Conservation (phyloP, 352 stramenopile genomes). For the Poterioochromonas sp. region DNA sequence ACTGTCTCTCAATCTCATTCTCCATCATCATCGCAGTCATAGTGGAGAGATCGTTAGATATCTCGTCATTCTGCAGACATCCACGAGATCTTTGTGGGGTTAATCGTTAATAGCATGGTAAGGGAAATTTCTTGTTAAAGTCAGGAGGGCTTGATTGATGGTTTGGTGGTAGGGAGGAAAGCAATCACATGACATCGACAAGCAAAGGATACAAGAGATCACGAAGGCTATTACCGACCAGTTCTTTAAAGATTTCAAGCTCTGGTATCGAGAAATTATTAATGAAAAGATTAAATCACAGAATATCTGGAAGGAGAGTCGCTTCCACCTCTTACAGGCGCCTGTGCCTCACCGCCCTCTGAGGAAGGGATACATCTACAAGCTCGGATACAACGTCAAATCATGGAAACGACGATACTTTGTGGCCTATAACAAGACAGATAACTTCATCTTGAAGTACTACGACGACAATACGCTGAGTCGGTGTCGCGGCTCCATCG, state of each 20-base stretch:
- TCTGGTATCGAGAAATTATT: neutral
- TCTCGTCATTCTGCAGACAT: too few relatives aligned
- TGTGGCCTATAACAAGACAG: neutral
- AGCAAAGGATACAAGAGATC: neutral
- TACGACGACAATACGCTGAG: neutral
- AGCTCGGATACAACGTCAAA: neutral
- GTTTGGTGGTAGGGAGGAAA: too few relatives aligned
- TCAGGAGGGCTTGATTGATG: too few relatives aligned
- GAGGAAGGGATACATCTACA: neutral
- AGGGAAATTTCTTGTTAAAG: too few relatives aligned
- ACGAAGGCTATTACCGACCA: neutral
- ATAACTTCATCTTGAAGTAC: slow-evolving; percentile 22
- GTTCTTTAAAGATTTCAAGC: neutral
- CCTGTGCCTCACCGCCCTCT: neutral
- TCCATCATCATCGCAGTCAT: too few relatives aligned
- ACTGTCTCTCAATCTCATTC: too few relatives aligned
- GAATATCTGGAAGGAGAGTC: neutral
- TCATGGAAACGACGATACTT: slow-evolving; percentile 16
- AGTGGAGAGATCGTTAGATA: too few relatives aligned
- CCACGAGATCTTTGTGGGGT: too few relatives aligned
- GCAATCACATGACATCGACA: neutral
- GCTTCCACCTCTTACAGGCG: neutral
- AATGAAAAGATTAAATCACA: neutral
- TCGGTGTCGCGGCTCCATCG: neutral
- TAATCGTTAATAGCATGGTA: too few relatives aligned